Conservation (phyloP, 495 filamentous ascomycete species). For the Neurospora sp. region DNA sequence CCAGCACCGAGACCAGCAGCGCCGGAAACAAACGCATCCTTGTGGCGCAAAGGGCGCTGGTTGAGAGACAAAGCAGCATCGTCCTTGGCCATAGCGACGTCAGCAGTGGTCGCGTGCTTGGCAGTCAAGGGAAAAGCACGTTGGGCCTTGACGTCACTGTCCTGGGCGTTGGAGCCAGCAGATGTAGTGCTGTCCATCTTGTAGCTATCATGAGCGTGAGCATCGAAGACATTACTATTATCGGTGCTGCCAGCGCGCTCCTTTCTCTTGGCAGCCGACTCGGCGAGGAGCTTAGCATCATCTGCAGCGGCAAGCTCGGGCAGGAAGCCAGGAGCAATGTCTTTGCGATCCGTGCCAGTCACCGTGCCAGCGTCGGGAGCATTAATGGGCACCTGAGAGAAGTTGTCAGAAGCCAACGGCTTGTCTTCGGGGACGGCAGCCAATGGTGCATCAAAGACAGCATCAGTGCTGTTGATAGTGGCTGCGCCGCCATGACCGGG, state of each 20-base stretch:
- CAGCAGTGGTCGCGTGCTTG: not conserved
- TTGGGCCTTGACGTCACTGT: not conserved
- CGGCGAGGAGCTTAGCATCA: not conserved
- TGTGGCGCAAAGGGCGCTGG: not conserved
- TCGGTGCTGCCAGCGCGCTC: not conserved
- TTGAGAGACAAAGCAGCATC: not conserved
- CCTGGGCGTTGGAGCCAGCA: not conserved
- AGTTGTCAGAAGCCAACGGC: not conserved
- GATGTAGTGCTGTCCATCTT: not conserved
- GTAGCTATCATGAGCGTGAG: not conserved
- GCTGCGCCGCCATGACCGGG: not conserved
- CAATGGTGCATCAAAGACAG: conserved; percentile 7
- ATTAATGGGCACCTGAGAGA: not conserved
- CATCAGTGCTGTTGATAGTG: not conserved
- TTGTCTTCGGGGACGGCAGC: conserved; percentile 7
- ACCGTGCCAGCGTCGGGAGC: not conserved
- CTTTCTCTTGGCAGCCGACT: not conserved
- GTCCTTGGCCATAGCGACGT: not conserved
- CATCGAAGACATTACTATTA: not conserved
- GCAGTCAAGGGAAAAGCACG: not conserved
- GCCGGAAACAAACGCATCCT: conserved; percentile 3
- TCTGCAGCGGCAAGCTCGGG: conserved; percentile 4
- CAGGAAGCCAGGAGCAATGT: not conserved
- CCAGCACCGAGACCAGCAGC: conserved; percentile 10
- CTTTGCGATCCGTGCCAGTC: not conserved